Conservation (phyloP, 2,329 filamentous ascomycete genomes). For the Colletotrichum camelliae region DNA sequence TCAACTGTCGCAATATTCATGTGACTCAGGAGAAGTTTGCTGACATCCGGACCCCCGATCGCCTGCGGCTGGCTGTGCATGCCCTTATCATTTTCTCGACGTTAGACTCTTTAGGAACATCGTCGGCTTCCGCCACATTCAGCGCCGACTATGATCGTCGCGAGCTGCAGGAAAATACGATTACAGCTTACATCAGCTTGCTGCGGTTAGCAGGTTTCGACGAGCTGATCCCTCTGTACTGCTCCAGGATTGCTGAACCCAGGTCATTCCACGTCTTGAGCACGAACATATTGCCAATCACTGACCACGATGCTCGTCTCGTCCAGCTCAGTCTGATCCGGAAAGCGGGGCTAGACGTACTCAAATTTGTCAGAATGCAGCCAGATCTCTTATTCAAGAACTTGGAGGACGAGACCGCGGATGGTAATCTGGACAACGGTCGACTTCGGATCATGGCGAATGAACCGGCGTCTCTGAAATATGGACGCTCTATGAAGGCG, state of each 20-base stretch:
- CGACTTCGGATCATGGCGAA: slow-evolving; percentile 58
- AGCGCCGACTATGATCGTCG: slow-evolving; percentile 35
- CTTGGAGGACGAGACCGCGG: slow-evolving; percentile 38
- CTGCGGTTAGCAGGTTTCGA: slow-evolving; percentile 75
- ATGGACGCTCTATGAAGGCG: slow-evolving; percentile 69
- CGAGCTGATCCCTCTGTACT: slow-evolving; percentile 86
- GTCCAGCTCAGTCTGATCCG: slow-evolving; percentile 77
- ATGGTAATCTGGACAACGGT: slow-evolving; percentile 40
- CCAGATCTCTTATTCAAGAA: slow-evolving; percentile 57
- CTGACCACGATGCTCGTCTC: slow-evolving; percentile 67
- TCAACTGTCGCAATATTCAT: slow-evolving; percentile 29
- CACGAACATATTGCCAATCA: slow-evolving; percentile 77
- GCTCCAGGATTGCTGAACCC: slow-evolving; percentile 72
- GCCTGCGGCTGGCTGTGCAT: slow-evolving; percentile 73
- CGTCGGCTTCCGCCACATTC: slow-evolving; percentile 38
- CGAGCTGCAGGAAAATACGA: slow-evolving; percentile 72
- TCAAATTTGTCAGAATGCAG: slow-evolving; percentile 76
- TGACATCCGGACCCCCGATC: slow-evolving; percentile 62
- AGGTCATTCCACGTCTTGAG: slow-evolving; percentile 75
- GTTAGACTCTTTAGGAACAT: slow-evolving; percentile 62
- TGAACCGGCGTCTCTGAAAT: slow-evolving; percentile 55
- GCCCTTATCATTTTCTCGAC: slow-evolving; percentile 69
- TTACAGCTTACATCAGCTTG: slow-evolving; percentile 83
- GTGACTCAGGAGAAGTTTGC: slow-evolving; percentile 55
- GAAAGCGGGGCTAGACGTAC: slow-evolving; percentile 74